A percentile compares a stretch with the other conserved stretches of the same genome.
phyloP scores from a whole-genome alignment of 306 rosid genomes.

The Parietaria judaica region DNA sequence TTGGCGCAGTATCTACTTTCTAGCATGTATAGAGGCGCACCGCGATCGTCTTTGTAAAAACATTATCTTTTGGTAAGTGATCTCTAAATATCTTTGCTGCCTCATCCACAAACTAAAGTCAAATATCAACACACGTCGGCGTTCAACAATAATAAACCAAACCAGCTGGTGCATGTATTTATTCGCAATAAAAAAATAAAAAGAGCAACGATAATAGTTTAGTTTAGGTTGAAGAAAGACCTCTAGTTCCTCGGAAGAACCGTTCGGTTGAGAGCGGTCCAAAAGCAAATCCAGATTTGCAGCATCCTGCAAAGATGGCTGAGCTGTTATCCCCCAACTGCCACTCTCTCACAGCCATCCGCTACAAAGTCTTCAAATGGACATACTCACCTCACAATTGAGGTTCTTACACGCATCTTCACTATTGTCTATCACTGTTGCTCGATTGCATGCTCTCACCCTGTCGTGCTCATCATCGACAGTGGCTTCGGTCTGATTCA shows the following conservation, averaged over 20 bases:
- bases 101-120: not conserved
- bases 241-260: constrained; percentile 53
- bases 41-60: constrained; percentile 45
- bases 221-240: constrained; percentile 57
- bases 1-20: constrained; percentile 68
- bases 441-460: constrained; percentile 40
- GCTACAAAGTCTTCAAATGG: constrained; percentile 53
- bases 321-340: constrained; percentile 65
- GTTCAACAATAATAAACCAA: not conserved
- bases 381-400: constrained; percentile 77
- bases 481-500: constrained; percentile 37
- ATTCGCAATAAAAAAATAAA: not conserved
- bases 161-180: too few relatives aligned
- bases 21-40: constrained; percentile 78
- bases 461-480: constrained; percentile 35
- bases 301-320: constrained; percentile 70
- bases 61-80: constrained; percentile 17
- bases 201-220: constrained; percentile 14
- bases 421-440: constrained; percentile 33
- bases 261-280: constrained; percentile 42
- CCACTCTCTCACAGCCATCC: constrained; percentile 59
- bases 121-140: not conserved
- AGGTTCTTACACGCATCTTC: constrained; percentile 47
- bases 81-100: constrained; percentile 19
- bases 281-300: constrained; percentile 33